Evolutionary conservation across 1,284 basidiomycete genomes (phyloP).

Genomic region (Trichosporon sp.): DNA sequence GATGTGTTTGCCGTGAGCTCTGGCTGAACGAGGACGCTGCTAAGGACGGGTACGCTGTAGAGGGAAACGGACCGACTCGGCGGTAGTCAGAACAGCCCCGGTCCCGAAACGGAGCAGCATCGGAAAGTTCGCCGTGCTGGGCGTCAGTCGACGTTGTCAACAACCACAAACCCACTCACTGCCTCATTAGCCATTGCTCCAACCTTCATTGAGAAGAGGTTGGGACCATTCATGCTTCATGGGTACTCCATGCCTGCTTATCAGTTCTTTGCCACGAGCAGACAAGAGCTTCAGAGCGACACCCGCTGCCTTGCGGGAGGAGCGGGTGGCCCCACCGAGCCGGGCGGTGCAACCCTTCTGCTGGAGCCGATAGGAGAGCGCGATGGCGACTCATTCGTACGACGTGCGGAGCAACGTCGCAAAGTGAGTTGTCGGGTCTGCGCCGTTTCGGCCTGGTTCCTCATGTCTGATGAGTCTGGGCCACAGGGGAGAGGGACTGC

Average conservation of each 20-base stretch:
- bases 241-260: not conserved
- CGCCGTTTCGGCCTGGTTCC: no score
- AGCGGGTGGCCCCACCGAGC: not conserved
- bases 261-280: not conserved
- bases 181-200: not conserved
- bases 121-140: not conserved
- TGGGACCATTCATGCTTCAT: not conserved
- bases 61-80: no score
- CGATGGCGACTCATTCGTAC: not conserved
- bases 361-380: no score
- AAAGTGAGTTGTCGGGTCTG: not conserved
- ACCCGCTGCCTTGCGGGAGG: not conserved
- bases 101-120: no score
- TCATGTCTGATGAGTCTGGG: no score
- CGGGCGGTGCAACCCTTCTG: not conserved
- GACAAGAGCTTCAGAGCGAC: no score
- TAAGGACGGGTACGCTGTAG: no score
- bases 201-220: not conserved
- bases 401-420: not conserved
- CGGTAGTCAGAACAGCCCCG: no score
- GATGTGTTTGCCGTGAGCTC: not conserved
- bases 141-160: not conserved
- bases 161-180: not conserved
- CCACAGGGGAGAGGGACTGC: not conserved
- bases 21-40: no score